phyloP scores from a whole-genome alignment of 2,329 filamentous ascomycete genomes.

The Pestalotiopsis sp. region DNA sequence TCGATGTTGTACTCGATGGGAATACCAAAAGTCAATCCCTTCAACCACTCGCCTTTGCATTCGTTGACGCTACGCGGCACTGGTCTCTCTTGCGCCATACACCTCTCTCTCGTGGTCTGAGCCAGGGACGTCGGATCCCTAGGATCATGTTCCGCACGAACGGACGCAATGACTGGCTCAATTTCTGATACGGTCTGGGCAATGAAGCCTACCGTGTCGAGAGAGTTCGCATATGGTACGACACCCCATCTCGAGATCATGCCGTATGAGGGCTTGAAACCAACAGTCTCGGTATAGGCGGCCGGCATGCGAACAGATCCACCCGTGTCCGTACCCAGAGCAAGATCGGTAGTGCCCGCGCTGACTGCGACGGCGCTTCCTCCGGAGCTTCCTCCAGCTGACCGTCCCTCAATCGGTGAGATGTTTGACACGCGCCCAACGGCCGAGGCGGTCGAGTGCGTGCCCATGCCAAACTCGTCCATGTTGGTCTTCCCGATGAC shows the following conservation, averaged over 20 bases:
- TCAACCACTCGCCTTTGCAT: background rate
- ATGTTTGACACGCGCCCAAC: conserved; percentile 65
- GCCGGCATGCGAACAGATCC: conserved; percentile 86
- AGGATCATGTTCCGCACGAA: conserved; percentile 59
- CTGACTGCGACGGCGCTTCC: conserved; percentile 87
- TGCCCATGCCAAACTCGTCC: conserved; percentile 97
- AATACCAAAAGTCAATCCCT: conserved; percentile 52
- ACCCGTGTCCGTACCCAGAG: conserved; percentile 90
- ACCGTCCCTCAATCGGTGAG: conserved; percentile 40
- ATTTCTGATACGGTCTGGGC: conserved; percentile 55
- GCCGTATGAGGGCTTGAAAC: conserved; percentile 92
- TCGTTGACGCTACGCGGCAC: background rate
- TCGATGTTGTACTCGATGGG: conserved; percentile 83
- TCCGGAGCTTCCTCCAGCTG: conserved; percentile 87
- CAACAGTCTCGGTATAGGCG: conserved; percentile 79
- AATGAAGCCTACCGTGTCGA: conserved; percentile 86
- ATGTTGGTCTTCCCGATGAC: conserved; percentile 84
- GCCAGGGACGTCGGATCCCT: conserved; percentile 76
- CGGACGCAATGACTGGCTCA: conserved; percentile 45
- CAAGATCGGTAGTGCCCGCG: conserved; percentile 56
- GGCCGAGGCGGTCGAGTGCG: conserved; percentile 69
- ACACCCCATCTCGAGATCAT: conserved; percentile 84
- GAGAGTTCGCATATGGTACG: conserved; percentile 86
- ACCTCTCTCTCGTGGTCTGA: conserved; percentile 51
- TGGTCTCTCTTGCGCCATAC: conserved; percentile 28